phyloP scores from a whole-genome alignment of 176 grass and related monocot species.

The Musa acuminata region DNA sequence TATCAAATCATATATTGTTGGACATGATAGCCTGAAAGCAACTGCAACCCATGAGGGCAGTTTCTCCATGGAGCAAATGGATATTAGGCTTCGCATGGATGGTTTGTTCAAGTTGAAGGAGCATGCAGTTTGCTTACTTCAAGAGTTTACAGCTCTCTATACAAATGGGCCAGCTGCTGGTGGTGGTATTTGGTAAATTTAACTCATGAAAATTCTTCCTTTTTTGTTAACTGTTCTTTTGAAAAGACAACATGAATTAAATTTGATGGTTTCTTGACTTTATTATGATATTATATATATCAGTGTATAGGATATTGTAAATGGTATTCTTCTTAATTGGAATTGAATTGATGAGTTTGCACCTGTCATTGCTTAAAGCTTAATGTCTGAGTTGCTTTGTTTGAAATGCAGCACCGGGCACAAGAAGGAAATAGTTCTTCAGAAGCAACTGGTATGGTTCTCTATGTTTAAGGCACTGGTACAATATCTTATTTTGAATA shows the following conservation, averaged over 20 bases:
- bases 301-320: background rate
- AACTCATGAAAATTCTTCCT: background rate
- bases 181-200: conserved; percentile 68
- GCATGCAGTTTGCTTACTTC: conserved; percentile 57
- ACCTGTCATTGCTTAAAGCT: background rate
- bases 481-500: background rate
- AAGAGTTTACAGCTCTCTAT: conserved; percentile 91
- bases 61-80: conserved; percentile 33
- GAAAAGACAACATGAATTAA: background rate
- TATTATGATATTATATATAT: background rate
- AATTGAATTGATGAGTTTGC: background rate
- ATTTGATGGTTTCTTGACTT: background rate
- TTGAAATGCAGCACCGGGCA: conserved; percentile 46
- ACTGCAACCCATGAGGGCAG: conserved; percentile 21
- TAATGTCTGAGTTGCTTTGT: background rate
- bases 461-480: background rate
- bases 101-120: conserved; percentile 67
- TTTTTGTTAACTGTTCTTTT: background rate
- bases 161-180: conserved; percentile 89
- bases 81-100: conserved; percentile 88
- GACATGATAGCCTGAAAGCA: conserved; percentile 76
- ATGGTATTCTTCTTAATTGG: background rate
- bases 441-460: conserved; percentile 59
- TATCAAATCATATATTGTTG: conserved; percentile 66
- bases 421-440: conserved; percentile 63